Evolutionary conservation across 352 stramenopile genomes (phyloP).

Genomic region (Phytopythium montanum): DNA sequence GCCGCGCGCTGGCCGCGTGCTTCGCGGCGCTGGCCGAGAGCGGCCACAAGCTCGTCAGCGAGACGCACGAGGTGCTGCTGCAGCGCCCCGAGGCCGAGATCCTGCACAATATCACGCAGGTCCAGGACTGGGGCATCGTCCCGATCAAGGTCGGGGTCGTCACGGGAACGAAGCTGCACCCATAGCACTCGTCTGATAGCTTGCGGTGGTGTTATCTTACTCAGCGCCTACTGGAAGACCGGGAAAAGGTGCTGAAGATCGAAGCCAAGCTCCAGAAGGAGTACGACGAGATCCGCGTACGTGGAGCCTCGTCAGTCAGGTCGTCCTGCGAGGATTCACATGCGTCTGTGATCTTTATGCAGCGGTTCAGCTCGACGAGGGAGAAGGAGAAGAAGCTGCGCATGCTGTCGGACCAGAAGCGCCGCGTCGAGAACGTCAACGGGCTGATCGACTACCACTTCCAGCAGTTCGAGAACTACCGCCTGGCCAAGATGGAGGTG

Average conservation of each 20-base stretch:
- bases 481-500: slow-evolving; percentile 79
- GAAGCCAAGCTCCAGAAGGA: slow-evolving; percentile 74
- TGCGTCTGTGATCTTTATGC: not conserved
- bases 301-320: not conserved
- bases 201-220: not conserved
- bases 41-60: slow-evolving; percentile 43
- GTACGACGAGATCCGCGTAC: slow-evolving; percentile 61
- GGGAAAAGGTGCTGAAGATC: slow-evolving; percentile 80
- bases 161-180: not conserved
- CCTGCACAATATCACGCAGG: slow-evolving; percentile 61
- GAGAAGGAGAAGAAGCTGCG: slow-evolving; percentile 81
- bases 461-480: slow-evolving; percentile 68
- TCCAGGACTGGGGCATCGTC: slow-evolving; percentile 81
- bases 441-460: slow-evolving; percentile 68
- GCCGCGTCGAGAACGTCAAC: slow-evolving; percentile 82
- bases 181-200: not conserved
- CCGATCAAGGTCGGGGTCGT: slow-evolving; percentile 60
- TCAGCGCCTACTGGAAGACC: slow-evolving; percentile 73
- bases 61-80: slow-evolving; percentile 80
- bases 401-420: slow-evolving; percentile 81
- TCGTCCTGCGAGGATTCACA: not conserved
- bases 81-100: slow-evolving; percentile 63
- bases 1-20: slow-evolving; percentile 36
- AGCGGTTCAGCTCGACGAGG: slow-evolving; percentile 44
- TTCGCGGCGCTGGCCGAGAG: slow-evolving; percentile 44